These are phyloP conservation scores for Singerocomus inundabilis DNA, from an alignment of 1,284 basidiomycete species.

Conservation along the genomic window DNA sequence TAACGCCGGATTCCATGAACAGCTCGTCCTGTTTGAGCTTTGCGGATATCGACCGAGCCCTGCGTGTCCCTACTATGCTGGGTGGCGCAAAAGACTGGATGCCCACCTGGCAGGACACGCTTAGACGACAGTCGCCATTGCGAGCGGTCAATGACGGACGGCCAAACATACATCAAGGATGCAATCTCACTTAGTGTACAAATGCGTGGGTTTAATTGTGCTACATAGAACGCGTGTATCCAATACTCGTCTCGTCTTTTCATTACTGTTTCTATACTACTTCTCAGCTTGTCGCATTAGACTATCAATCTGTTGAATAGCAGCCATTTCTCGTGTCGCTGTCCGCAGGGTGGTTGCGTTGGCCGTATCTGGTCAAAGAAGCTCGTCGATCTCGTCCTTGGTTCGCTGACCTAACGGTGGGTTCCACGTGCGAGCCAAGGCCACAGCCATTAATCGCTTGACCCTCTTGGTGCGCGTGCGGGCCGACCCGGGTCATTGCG, in stretches of 20 bases:
- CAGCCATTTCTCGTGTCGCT: constrained; percentile 2
- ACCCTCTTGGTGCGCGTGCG: too few species aligned
- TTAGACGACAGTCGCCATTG: constrained; percentile 8
- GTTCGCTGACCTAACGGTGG: background rate
- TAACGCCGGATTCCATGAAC: constrained; percentile 74
- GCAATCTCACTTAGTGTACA: constrained; percentile 20
- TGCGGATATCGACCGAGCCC: constrained; percentile 67
- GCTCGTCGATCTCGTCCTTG: constrained; percentile 1
- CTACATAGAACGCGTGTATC: constrained; percentile 19
- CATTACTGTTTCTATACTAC: constrained; percentile 7
- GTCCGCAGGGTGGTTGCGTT: constrained; percentile 1
- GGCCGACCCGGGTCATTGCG: background rate
- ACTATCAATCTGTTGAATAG: background rate
- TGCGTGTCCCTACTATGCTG: constrained; percentile 62
- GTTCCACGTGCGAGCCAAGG: constrained; percentile 19
- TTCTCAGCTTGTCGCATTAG: constrained; percentile 5
- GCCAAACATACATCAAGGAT: constrained; percentile 14
- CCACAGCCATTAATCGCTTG: background rate
- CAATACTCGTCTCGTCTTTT: constrained; percentile 2
- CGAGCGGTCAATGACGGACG: constrained; percentile 8
- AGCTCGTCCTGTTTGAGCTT: constrained; percentile 72
- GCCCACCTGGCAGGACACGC: constrained; percentile 23
- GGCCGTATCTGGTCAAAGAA: background rate
- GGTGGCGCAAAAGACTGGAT: constrained; percentile 45
- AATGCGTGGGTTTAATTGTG: constrained; percentile 23